A percentile compares a stretch with the other conserved stretches of the same genome.
Conservation (phyloP, 2,329 filamentous ascomycete species). For the Pseudocercospora eumusae region DNA sequence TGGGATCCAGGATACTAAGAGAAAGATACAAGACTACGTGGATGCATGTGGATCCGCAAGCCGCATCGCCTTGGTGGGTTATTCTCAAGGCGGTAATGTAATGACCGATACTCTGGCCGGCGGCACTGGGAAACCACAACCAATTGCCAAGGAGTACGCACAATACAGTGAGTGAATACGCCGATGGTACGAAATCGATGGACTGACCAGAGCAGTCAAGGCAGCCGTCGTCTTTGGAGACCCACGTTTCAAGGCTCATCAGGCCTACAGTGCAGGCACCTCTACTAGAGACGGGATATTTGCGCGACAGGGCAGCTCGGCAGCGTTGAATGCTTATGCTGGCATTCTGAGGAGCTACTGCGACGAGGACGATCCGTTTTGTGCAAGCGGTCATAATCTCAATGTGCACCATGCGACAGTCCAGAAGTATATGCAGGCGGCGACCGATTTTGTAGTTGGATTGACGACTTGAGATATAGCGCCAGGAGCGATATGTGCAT, state of each 20-base stretch:
- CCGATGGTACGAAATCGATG: not conserved
- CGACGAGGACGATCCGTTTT: constrained; percentile 31
- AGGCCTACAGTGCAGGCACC: constrained; percentile 39
- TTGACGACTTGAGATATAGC: constrained; percentile 16
- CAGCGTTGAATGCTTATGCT: constrained; percentile 26
- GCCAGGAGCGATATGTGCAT: not conserved
- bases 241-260: constrained; percentile 37
- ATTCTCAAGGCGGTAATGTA: constrained; percentile 39
- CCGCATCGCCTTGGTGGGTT: constrained; percentile 43
- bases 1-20: constrained; percentile 39
- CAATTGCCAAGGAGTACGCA: constrained; percentile 32
- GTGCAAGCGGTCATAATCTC: constrained; percentile 24
- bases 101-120: constrained; percentile 24
- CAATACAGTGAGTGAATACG: constrained; percentile 29
- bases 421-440: constrained; percentile 25
- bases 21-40: constrained; percentile 38
- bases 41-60: constrained; percentile 33
- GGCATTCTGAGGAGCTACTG: constrained; percentile 30
- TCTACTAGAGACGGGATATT: constrained; percentile 37
- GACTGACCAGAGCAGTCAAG: constrained; percentile 30
- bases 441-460: constrained; percentile 27
- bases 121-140: constrained; percentile 32
- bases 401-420: constrained; percentile 27
- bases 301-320: constrained; percentile 22
- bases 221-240: constrained; percentile 44